A percentile compares a stretch with the other conserved stretches of the same genome.
Conservation (phyloP, 179 eudicot species). For the Silene coronaria region DNA sequence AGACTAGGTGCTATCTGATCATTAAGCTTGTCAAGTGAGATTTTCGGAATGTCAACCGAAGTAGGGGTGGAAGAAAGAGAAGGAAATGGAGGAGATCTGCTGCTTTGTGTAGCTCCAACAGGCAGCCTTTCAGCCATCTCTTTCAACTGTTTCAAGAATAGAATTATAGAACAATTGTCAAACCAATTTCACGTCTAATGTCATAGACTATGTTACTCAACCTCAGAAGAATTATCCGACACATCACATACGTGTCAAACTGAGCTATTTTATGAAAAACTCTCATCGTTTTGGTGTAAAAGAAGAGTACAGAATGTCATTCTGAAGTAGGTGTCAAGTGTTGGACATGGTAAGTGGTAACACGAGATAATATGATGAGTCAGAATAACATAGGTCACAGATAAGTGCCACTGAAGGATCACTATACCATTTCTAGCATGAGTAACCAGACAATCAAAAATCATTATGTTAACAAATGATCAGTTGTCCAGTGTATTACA, state of each 20-base stretch:
- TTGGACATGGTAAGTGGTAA: background rate
- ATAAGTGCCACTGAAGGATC: background rate
- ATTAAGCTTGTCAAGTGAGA: conserved; percentile 39
- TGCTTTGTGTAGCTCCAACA: conserved; percentile 66
- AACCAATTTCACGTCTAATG: conserved; percentile 7
- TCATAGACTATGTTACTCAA: background rate
- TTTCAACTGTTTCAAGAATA: conserved; percentile 50
- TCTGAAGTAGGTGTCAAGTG: too few relatives aligned
- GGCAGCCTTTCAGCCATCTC: conserved; percentile 94
- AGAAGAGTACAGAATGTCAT: too few relatives aligned
- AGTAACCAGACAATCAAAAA: background rate
- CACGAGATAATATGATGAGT: background rate
- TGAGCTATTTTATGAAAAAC: background rate
- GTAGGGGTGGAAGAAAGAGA: conserved; percentile 39
- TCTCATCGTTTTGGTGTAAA: too few relatives aligned
- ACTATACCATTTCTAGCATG: background rate
- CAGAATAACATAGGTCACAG: background rate
- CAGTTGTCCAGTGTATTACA: background rate
- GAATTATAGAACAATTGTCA: background rate
- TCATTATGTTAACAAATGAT: conserved; percentile 6
- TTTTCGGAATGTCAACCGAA: conserved; percentile 40
- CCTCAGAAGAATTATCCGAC: background rate
- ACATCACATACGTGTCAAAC: background rate
- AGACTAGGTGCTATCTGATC: conserved; percentile 32
- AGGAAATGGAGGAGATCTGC: conserved; percentile 44